A percentile compares a stretch with the other conserved stretches of the same genome.
Evolutionary conservation across 805 yeast genomes (phyloP).

Genomic region (Pichia californica): DNA sequence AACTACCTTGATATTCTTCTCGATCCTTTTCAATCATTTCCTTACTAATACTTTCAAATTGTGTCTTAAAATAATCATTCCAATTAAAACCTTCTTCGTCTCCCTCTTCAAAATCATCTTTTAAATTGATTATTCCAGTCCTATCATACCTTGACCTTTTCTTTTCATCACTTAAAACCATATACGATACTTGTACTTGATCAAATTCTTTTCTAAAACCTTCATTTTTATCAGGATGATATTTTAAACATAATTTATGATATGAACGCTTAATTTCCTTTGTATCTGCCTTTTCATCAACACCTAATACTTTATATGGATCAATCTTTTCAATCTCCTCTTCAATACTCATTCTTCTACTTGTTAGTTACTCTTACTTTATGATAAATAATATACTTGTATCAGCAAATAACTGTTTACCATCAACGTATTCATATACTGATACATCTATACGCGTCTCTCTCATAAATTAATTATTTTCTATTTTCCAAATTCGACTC

Average conservation of each 20-base stretch:
- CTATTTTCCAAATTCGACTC: no score
- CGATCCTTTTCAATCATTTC: conserved; percentile 68
- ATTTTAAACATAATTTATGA: conserved; percentile 51
- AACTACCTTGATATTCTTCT: conserved; percentile 52
- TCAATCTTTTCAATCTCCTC: conserved; percentile 21
- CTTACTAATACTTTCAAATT: conserved; percentile 43
- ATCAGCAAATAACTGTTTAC: no score
- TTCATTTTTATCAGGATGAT: conserved; percentile 65
- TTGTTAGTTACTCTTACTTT: no score
- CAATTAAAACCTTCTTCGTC: conserved; percentile 44
- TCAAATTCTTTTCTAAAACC: conserved; percentile 45
- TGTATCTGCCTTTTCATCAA: conserved; percentile 36
- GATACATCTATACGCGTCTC: no score
- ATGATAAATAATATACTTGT: no score
- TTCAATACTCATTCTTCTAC: neutral
- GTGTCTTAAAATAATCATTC: conserved; percentile 48
- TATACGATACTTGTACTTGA: conserved; percentile 67
- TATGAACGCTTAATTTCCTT: conserved; percentile 61
- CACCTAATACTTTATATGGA: conserved; percentile 52
- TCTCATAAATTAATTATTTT: no score
- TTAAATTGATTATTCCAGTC: conserved; percentile 55
- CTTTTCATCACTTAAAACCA: conserved; percentile 53
- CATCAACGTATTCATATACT: no score
- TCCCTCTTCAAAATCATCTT: conserved; percentile 47
- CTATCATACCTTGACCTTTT: conserved; percentile 55